Evolutionary conservation across 306 rosid genomes (phyloP).

Genomic region (Corylus avellana): DNA sequence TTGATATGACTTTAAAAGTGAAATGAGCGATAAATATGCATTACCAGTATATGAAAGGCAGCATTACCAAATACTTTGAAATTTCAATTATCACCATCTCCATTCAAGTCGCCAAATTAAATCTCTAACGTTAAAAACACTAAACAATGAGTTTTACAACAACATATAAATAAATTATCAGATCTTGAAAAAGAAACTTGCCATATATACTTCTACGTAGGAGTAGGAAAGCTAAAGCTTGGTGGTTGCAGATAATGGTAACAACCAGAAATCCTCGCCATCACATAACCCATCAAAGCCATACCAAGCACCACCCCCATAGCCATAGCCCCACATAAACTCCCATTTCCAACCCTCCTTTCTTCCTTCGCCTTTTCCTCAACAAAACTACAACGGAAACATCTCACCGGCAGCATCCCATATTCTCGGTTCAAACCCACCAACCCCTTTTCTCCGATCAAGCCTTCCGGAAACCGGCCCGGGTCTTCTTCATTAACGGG

Average conservation of each 20-base stretch:
- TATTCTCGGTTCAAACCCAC: no score
- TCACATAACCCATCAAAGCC: conserved; percentile 39
- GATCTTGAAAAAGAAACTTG: not conserved
- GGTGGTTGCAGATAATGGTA: conserved; percentile 23
- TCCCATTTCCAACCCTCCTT: conserved; percentile 16
- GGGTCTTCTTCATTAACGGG: conserved; percentile 20
- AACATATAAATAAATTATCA: not conserved
- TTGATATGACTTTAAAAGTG: no score
- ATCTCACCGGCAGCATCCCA: not conserved
- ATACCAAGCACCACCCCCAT: conserved; percentile 48
- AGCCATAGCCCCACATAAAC: conserved; percentile 37
- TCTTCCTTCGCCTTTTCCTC: conserved; percentile 6
- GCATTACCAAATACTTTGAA: no score
- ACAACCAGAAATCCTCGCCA: conserved; percentile 32
- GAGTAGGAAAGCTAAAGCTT: conserved; percentile 32
- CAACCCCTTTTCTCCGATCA: conserved; percentile 4
- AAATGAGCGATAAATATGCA: no score
- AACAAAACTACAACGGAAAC: not conserved
- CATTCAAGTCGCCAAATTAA: no score
- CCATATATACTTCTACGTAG: conserved; percentile 37
- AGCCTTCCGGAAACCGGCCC: not conserved
- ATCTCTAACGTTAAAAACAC: no score
- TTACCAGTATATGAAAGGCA: no score
- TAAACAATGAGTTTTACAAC: not conserved
- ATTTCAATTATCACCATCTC: no score